Percentiles rank a stretch among this genome's conserved stretches.
Evolutionary conservation across 306 rosid genomes (phyloP).

Genomic region (Urtica urens): DNA sequence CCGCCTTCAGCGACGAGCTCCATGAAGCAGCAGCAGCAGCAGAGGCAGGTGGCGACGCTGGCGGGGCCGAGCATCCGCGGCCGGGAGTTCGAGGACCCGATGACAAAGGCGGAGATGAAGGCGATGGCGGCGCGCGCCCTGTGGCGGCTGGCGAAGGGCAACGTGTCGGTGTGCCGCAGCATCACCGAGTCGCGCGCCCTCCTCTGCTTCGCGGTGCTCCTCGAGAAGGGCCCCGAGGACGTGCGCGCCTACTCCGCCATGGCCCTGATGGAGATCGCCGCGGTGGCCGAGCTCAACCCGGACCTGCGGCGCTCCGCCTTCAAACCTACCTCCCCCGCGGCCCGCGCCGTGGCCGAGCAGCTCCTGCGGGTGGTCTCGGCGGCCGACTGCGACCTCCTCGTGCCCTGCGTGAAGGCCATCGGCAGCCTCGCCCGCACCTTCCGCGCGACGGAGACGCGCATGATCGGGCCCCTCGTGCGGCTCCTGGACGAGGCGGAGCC

Average conservation of each 20-base stretch:
- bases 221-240: slow-evolving; percentile 47
- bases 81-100: slow-evolving; percentile 52
- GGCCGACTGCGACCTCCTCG: slow-evolving; percentile 33
- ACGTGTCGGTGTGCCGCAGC: slow-evolving; percentile 38
- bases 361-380: slow-evolving; percentile 30
- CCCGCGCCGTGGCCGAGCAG: slow-evolving; percentile 57
- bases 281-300: slow-evolving; percentile 42
- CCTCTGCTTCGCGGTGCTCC: slow-evolving; percentile 52
- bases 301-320: slow-evolving; percentile 60
- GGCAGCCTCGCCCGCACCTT: slow-evolving; percentile 71
- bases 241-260: slow-evolving; percentile 39
- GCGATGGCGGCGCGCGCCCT: slow-evolving; percentile 66
- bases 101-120: slow-evolving; percentile 53
- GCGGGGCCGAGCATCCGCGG: slow-evolving; percentile 47
- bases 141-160: slow-evolving; percentile 50
- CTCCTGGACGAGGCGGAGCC: slow-evolving; percentile 58
- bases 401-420: slow-evolving; percentile 35
- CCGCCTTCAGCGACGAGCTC: background rate
- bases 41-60: slow-evolving; percentile 2
- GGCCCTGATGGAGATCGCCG: slow-evolving; percentile 64
- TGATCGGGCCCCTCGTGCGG: slow-evolving; percentile 47
- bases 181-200: slow-evolving; percentile 71
- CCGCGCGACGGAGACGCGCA: slow-evolving; percentile 52
- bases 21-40: background rate
- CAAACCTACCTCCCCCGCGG: slow-evolving; percentile 71